Base-by-base conservation (phyloP, 2,329 filamentous ascomycete species). In the Hypomyces rosellus region DNA sequence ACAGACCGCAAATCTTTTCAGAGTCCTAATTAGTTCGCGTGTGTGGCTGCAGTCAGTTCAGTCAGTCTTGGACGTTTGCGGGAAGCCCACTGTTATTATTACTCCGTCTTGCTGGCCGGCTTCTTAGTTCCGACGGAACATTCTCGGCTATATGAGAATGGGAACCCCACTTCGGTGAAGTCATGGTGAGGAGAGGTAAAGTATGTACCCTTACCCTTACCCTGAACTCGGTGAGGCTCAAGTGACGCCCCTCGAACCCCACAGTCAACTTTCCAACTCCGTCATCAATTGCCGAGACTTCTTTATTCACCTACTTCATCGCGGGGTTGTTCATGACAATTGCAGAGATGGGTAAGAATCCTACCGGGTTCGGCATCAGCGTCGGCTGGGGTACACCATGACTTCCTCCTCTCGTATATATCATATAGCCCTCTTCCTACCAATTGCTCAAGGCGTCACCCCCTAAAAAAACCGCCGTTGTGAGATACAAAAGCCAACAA, bases 231-330 rank as follows among this genome's bases (percentile, higher is more conserved):
- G 47, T 45, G 42, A 57, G 41, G 11, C 25, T 20, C 16, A 25
- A 40, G 46, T 40, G n/a, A 25, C 13, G 7, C 15, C 18, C 18
- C 22, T n/a, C 20, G 12, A 5, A 38, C 14, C 16, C 36, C 36
- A 38, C 16, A 30, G 25, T 6, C 4, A 11, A 3, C 41, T 38
- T 40, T n/a, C n/a, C 45, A 45, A 33, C 45, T 51, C 61, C 61
- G 61, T 61, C 54, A 45, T 33, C 54, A 63, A 62, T 51, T 64
- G 62, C 62, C 62, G 62, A 64, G 37, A 30, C 42, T 22, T 18
- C 14, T 44, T 16, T 33, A 12, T 44, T 22, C 22, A 14, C 30
- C 49, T 34, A 13, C 43, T 46, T 22, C 40, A 49, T 50, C 18
- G 48, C 48, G 48, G 48, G 48, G 47, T 42, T 33, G n/a, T 11